These are phyloP conservation scores for Arbutus unedo DNA, from an alignment of 148 eudicot species.

Conservation along the genomic window DNA sequence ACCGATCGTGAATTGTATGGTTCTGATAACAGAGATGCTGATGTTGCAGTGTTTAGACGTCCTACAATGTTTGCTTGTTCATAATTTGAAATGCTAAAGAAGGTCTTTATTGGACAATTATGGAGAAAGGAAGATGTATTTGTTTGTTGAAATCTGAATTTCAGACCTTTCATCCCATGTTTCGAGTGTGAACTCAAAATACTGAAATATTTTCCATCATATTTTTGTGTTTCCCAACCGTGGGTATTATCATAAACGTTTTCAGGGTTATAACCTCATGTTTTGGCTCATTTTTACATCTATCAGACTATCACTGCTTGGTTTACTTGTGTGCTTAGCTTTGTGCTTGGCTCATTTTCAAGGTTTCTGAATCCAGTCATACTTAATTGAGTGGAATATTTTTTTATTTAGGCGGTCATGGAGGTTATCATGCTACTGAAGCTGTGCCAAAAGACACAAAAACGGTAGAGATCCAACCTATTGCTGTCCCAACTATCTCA, in stretches of 20 bases:
- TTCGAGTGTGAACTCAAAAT: not conserved
- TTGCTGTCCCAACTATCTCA: slow-evolving; percentile 52
- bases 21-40: too few species aligned
- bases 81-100: not conserved
- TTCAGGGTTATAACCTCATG: not conserved
- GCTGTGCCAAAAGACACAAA: slow-evolving; percentile 55
- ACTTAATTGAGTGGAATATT: slow-evolving; percentile 3
- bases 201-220: not conserved
- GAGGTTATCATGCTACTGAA: slow-evolving; percentile 52
- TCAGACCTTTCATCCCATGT: not conserved
- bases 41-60: not conserved
- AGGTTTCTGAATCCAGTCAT: too few species aligned
- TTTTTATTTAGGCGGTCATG: slow-evolving; percentile 22
- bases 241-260: not conserved
- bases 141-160: not conserved
- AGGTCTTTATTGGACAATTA: not conserved
- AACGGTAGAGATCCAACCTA: slow-evolving; percentile 52
- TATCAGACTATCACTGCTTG: slow-evolving; percentile 1
- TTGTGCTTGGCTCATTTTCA: not conserved
- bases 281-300: not conserved
- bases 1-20: too few species aligned
- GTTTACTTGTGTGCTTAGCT: slow-evolving; percentile 7
- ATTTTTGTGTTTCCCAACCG: not conserved
- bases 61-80: not conserved
- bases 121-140: not conserved